Evolutionary conservation across 163 green algal species (phyloP), one percentile per base, ranked within the genome.

Genomic region (Scenedesmus sp.): DNA sequence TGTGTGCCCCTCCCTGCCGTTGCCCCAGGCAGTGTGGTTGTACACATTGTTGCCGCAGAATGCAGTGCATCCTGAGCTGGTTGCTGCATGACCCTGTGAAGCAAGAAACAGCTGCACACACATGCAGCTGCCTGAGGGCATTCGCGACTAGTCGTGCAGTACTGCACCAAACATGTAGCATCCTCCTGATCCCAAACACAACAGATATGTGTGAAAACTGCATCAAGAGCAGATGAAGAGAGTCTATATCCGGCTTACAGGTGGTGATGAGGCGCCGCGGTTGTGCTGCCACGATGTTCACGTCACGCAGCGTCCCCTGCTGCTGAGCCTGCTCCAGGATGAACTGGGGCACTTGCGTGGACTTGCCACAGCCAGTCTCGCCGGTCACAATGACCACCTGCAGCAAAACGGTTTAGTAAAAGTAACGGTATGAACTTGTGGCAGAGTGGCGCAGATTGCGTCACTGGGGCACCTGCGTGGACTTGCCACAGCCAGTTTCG

Each of bases 281-380:
- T 94, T 99, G 98, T 8, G 98, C 98, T 90, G 95, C 96, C 4
- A 99, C 93, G 93, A 99, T 98, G 95, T 96, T 98, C 93, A 93
- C 96, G 15, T 7, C 62, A 7, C 73, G 95, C 55, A 96, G 97
- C 3, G n/a, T 12, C 4, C 96, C 96, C 1, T 20, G 57, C 4
- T 55, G 55, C 23, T 98, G 95, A 0, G 95, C 96, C 64, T 97
- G 93, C 90, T 99, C 97, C 92, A 99, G 92, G 2, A 99, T 93
- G 92, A 97, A 99, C 93, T 99, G 98, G 55, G 98, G 97, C 55
- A 99, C 95, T 95, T 99, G 97, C 1, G 98, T 99, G 64, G 90
- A 97, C 93, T 99, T 99, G 86, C 98, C 98, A 84, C 97, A 99
- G 1, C 98, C 98, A 1, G 97, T 97, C 8, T 95, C 95, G 5